phyloP scores from a whole-genome alignment of 495 filamentous ascomycete species.

The Letharia columbiana region DNA sequence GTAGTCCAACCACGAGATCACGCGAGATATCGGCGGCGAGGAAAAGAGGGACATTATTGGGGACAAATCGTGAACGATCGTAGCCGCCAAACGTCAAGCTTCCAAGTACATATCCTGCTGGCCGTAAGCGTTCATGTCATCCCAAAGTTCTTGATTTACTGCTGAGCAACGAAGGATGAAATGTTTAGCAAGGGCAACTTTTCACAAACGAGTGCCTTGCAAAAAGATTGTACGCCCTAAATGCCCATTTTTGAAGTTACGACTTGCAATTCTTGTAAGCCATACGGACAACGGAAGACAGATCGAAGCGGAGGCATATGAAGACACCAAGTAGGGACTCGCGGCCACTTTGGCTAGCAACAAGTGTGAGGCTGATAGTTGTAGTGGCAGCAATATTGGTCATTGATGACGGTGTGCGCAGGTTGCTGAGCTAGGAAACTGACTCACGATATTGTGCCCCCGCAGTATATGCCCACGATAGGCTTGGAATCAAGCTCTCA shows the following conservation, averaged over 20 bases:
- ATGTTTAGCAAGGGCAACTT: neutral
- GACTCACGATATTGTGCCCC: slow-evolving; percentile 44
- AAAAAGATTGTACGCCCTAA: neutral
- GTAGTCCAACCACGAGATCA: slow-evolving; percentile 43
- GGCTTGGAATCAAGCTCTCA: slow-evolving; percentile 40
- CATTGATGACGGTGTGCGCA: neutral
- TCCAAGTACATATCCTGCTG: slow-evolving; percentile 39
- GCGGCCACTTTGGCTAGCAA: neutral
- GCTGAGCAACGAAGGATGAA: neutral
- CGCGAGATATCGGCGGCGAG: slow-evolving; percentile 43
- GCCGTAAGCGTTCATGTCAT: neutral
- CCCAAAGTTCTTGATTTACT: neutral
- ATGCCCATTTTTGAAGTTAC: neutral
- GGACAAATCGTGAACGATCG: slow-evolving; percentile 41
- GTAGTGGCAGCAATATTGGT: neutral
- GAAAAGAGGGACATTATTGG: slow-evolving; percentile 41
- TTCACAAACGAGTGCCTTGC: neutral
- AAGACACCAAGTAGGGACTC: neutral
- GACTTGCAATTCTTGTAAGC: neutral
- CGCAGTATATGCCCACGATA: slow-evolving; percentile 51
- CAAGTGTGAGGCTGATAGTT: neutral
- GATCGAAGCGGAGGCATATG: neutral
- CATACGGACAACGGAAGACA: neutral
- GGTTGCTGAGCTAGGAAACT: neutral
- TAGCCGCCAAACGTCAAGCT: slow-evolving; percentile 51